Conservation (phyloP, 257 asterid species). For the Solanum chiquidenum region DNA sequence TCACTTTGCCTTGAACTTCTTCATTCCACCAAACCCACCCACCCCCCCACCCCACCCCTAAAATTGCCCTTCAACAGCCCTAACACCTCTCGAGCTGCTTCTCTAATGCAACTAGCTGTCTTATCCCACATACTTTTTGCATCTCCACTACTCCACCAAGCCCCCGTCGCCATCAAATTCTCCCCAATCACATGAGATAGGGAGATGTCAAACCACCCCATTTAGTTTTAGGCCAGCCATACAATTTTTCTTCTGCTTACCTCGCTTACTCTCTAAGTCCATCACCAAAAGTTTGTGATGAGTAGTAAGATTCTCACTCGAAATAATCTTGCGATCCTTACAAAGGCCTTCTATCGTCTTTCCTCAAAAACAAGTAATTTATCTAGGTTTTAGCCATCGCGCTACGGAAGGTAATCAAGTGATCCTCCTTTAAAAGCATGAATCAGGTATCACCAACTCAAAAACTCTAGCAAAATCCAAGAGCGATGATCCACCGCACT, state of each 20-base stretch:
- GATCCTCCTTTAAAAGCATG: neutral
- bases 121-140: neutral
- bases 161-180: neutral
- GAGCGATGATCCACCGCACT: neutral
- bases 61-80: neutral
- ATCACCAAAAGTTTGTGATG: neutral
- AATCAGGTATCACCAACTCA: neutral
- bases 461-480: neutral
- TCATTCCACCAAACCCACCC: neutral
- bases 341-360: neutral
- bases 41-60: fast-evolving
- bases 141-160: neutral
- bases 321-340: neutral
- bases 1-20: neutral
- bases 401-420: neutral
- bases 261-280: neutral
- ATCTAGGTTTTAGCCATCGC: neutral
- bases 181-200: neutral
- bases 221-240: neutral
- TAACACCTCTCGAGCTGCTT: neutral
- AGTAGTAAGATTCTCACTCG: neutral
- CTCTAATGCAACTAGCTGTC: neutral
- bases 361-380: neutral
- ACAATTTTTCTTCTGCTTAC: neutral
- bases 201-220: neutral